Evolutionary conservation across 202 grass and related monocot genomes (phyloP).

Genomic region (Saccharum hybrid): DNA sequence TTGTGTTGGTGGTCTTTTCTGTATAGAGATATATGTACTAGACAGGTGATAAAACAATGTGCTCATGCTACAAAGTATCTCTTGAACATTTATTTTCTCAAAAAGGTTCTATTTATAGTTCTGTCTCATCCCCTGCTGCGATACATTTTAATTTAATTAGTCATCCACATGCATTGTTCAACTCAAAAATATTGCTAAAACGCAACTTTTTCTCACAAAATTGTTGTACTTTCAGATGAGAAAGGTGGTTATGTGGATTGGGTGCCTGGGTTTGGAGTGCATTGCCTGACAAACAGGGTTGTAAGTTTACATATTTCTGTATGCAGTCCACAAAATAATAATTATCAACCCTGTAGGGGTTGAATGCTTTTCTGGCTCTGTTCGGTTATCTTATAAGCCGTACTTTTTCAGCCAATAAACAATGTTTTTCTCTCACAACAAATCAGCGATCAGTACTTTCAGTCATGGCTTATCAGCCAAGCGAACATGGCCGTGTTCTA

Average conservation of each 20-base stretch:
- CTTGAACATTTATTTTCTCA: neutral
- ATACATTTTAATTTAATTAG: neutral
- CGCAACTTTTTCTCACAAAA: neutral
- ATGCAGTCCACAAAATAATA: neutral
- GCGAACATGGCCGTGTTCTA: neutral
- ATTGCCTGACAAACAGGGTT: slow-evolving; percentile 26
- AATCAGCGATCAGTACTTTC: too few relatives aligned
- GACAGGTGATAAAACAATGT: neutral
- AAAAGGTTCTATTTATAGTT: neutral
- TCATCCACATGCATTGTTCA: neutral
- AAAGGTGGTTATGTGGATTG: slow-evolving; percentile 66
- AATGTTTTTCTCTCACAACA: too few relatives aligned
- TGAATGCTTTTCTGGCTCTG: neutral
- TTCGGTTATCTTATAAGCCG: too few relatives aligned
- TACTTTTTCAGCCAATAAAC: too few relatives aligned
- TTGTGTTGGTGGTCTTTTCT: neutral
- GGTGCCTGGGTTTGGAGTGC: slow-evolving; percentile 62
- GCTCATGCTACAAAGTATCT: neutral
- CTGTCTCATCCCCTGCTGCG: too few relatives aligned
- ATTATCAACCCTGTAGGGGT: neutral
- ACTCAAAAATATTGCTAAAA: neutral
- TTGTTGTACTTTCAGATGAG: slow-evolving; percentile 45
- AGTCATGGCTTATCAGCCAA: too few relatives aligned
- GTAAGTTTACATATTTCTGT: neutral
- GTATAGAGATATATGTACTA: neutral